Conservation (phyloP, 2,329 filamentous ascomycete genomes). For the Fusarium sublunatum region DNA sequence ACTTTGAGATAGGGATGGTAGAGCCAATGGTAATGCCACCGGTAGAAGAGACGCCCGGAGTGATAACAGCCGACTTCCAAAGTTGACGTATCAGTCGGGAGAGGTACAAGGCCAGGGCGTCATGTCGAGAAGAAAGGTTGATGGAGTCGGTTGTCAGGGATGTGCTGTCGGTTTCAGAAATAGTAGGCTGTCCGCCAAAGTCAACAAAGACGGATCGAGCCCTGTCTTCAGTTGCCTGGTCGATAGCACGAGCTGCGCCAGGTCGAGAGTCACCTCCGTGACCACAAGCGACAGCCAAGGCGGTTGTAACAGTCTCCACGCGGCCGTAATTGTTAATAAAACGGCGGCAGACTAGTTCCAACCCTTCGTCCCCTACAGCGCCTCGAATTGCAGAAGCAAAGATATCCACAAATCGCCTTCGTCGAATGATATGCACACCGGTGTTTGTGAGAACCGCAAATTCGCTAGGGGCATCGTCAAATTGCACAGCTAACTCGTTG, state of each 20-base stretch:
- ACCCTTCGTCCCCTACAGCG: constrained; percentile 78
- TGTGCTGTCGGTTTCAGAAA: constrained; percentile 81
- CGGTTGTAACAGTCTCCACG: constrained; percentile 88
- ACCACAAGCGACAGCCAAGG: constrained; percentile 92
- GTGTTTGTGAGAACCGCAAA: constrained; percentile 92
- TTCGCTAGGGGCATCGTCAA: constrained; percentile 83
- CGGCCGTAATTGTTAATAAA: constrained; percentile 90
- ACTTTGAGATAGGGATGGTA: constrained; percentile 73
- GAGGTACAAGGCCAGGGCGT: constrained; percentile 88
- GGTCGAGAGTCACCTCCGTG: constrained; percentile 82
- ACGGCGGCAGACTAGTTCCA: constrained; percentile 83
- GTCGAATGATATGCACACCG: constrained; percentile 86
- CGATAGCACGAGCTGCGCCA: constrained; percentile 80
- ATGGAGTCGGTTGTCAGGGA: constrained; percentile 83
- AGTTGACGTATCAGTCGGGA: constrained; percentile 87
- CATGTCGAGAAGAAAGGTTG: constrained; percentile 86
- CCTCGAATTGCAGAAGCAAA: constrained; percentile 85
- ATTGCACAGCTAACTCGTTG: constrained; percentile 96
- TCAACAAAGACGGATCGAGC: constrained; percentile 92
- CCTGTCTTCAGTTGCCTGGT: constrained; percentile 86
- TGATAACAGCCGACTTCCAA: constrained; percentile 84
- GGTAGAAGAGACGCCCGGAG: constrained; percentile 60
- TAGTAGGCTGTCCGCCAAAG: constrained; percentile 85
- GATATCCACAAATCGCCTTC: constrained; percentile 88
- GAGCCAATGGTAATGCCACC: constrained; percentile 74